phyloP scores from a whole-genome alignment of 306 rosid species.

The Hippophae rhamnoides region DNA sequence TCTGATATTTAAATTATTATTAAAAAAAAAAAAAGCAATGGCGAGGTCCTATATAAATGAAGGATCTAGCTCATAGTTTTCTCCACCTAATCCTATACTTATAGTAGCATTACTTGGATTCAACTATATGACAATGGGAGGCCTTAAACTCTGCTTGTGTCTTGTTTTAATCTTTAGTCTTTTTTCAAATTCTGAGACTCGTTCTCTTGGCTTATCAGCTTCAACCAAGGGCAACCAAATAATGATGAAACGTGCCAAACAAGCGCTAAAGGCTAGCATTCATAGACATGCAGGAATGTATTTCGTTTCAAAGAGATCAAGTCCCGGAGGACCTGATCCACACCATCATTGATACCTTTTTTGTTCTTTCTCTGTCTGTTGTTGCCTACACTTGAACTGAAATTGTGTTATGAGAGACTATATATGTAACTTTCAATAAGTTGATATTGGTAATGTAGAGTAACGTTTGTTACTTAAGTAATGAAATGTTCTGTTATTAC shows the following conservation, averaged over 20 bases:
- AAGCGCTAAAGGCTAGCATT: conserved; percentile 18
- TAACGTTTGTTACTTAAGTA: no score
- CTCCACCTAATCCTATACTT: not conserved
- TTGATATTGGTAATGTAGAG: no score
- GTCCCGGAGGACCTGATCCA: conserved; percentile 40
- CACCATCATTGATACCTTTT: conserved; percentile 18
- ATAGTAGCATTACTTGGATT: no score
- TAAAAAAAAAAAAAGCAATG: no score
- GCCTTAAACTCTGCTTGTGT: conserved; percentile 1
- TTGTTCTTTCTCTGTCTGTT: no score
- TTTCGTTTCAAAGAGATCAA: conserved; percentile 15
- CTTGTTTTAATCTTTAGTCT: not conserved
- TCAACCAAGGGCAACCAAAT: not conserved
- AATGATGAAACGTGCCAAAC: conserved; percentile 15
- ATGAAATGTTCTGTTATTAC: no score
- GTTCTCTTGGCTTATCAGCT: not conserved
- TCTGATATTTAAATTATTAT: no score
- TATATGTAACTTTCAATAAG: no score
- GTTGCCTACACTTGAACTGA: no score
- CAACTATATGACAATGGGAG: not conserved
- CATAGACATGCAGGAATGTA: conserved; percentile 8
- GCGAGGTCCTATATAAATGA: no score
- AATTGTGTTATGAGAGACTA: no score
- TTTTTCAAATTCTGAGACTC: conserved; percentile 16
- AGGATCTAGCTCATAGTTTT: not conserved